A percentile compares a stretch with the other conserved stretches of the same genome.
phyloP scores from a whole-genome alignment of 192 early-diverging fungal species.

The Chytriomyces sp. region DNA sequence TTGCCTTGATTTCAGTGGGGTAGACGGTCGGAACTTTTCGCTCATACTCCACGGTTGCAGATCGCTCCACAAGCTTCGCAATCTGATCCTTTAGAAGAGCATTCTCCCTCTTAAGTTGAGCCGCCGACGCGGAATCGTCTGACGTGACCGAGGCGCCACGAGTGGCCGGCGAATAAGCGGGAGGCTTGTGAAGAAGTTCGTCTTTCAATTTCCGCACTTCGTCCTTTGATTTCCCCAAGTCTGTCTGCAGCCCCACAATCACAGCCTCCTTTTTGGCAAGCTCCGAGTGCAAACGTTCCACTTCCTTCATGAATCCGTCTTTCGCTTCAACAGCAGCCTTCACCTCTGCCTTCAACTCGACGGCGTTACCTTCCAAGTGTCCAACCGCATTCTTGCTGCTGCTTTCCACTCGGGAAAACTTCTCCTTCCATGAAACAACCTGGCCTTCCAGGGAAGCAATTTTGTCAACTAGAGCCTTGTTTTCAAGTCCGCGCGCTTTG shows the following conservation, averaged over 20 bases:
- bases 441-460: constrained; percentile 69
- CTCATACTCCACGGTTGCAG: background rate
- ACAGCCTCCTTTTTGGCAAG: constrained; percentile 66
- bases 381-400: constrained; percentile 56
- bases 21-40: background rate
- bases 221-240: constrained; percentile 61
- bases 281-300: constrained; percentile 62
- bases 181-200: constrained; percentile 44
- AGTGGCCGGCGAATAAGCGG: background rate
- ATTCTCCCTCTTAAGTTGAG: constrained; percentile 72
- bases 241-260: constrained; percentile 63
- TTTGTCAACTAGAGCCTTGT: constrained; percentile 60
- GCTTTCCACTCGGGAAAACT: constrained; percentile 63
- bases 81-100: constrained; percentile 72
- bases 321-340: constrained; percentile 60
- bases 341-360: constrained; percentile 67
- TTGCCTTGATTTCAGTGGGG: background rate
- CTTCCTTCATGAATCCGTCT: constrained; percentile 61
- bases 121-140: constrained; percentile 64
- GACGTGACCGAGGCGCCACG: constrained; percentile 58
- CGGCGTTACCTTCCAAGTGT: constrained; percentile 52
- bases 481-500: constrained; percentile 69
- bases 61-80: constrained; percentile 54
- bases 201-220: constrained; percentile 69
- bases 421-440: constrained; percentile 72